phyloP scores from a whole-genome alignment of 2,329 filamentous ascomycete species.

The Dactylonectria estremocensis region DNA sequence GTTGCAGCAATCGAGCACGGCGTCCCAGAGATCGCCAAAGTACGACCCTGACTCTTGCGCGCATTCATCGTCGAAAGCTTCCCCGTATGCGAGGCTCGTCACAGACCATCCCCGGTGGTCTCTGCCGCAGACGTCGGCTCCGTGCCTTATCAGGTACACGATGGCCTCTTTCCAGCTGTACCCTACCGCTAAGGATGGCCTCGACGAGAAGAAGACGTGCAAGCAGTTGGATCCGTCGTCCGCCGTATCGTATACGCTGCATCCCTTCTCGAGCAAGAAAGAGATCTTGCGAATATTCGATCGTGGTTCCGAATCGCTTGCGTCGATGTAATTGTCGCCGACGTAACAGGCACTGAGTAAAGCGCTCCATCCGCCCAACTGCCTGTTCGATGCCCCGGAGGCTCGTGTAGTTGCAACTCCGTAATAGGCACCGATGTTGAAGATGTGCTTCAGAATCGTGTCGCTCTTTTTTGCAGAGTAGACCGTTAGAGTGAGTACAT shows the following conservation, averaged over 20 bases:
- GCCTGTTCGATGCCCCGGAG: background rate
- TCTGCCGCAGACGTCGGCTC: background rate
- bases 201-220: background rate
- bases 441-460: background rate
- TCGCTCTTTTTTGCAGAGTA: background rate
- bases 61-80: background rate
- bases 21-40: constrained; percentile 38
- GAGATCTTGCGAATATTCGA: background rate
- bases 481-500: no score
- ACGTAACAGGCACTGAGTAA: background rate
- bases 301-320: background rate
- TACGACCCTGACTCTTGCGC: constrained; percentile 17
- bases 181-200: background rate
- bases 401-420: background rate
- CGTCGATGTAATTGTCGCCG: background rate
- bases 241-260: background rate
- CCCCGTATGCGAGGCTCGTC: background rate
- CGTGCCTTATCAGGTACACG: background rate
- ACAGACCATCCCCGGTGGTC: background rate
- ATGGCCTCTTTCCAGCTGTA: background rate
- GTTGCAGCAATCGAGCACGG: constrained; percentile 22
- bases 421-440: background rate
- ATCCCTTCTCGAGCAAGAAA: background rate
- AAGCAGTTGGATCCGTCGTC: background rate
- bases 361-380: background rate